Conservation (phyloP, 805 yeast genomes). For the Alloascoidea hylecoeti region DNA sequence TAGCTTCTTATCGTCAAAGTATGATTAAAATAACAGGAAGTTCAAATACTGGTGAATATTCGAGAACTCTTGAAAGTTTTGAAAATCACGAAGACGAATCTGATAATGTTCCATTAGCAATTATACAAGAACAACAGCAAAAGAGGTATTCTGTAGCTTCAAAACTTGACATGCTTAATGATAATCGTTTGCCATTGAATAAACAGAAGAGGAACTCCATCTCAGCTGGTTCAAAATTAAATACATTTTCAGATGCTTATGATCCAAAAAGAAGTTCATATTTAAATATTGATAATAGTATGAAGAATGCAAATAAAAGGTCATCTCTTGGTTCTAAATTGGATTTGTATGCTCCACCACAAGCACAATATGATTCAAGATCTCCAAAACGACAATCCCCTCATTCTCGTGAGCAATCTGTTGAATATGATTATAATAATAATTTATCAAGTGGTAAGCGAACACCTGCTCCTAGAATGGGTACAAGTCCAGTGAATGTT, state of each 20-base stretch:
- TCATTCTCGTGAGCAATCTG: not conserved
- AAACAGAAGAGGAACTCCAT: slow-evolving; percentile 4
- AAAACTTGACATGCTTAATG: slow-evolving; percentile 4
- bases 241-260: slow-evolving; percentile 2
- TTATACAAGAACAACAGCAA: slow-evolving; percentile 16
- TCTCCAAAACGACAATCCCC: too few relatives aligned
- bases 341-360: too few relatives aligned
- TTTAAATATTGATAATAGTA: slow-evolving; percentile 7
- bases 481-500: not conserved
- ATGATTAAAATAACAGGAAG: slow-evolving; percentile 23
- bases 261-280: slow-evolving; percentile 4
- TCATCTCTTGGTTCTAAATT: not conserved
- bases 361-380: not conserved
- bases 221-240: slow-evolving; percentile 1
- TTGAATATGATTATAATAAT: not conserved
- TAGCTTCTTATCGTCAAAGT: slow-evolving; percentile 24
- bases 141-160: too few relatives aligned
- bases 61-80: slow-evolving; percentile 6
- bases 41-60: not conserved
- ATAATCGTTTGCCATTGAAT: slow-evolving; percentile 8
- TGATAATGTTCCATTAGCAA: slow-evolving; percentile 24
- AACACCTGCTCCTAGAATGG: slow-evolving; percentile 3
- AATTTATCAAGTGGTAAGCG: not conserved
- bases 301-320: slow-evolving; percentile 3
- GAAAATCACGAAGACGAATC: slow-evolving; percentile 19